phyloP scores from a whole-genome alignment of 306 rosid genomes.

The Trifolium repens region DNA sequence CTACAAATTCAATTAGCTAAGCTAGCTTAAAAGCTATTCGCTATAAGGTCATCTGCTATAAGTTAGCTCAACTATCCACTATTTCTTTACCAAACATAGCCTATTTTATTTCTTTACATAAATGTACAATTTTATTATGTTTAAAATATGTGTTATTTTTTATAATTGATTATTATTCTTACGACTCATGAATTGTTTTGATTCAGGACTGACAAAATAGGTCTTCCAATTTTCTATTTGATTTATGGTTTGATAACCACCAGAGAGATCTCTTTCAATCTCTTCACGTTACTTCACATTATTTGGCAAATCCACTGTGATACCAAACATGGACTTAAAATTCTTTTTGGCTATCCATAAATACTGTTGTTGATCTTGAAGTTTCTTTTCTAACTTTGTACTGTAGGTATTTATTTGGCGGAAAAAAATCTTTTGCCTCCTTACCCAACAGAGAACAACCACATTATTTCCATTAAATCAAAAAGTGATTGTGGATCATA shows the following conservation, averaged over 20 bases:
- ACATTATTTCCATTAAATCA: not conserved
- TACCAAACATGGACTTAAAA: too few species aligned
- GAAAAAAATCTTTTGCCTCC: not conserved
- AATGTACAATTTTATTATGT: conserved; percentile 1
- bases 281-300: not conserved
- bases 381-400: not conserved
- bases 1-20: too few species aligned
- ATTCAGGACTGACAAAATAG: not conserved
- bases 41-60: too few species aligned
- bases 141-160: conserved; percentile 14
- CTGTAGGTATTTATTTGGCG: conserved; percentile 12
- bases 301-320: not conserved
- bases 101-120: not conserved
- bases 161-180: conserved; percentile 21
- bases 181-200: not conserved
- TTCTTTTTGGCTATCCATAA: not conserved
- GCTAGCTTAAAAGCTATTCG: too few species aligned
- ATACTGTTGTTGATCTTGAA: not conserved
- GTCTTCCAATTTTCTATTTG: conserved; percentile 12
- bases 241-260: conserved; percentile 27
- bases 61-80: too few species aligned
- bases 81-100: too few species aligned
- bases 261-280: conserved; percentile 18
- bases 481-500: conserved; percentile 15
- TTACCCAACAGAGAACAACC: not conserved